Conservation (phyloP, 441 rosid genomes). For the Populus trichocarpa region DNA sequence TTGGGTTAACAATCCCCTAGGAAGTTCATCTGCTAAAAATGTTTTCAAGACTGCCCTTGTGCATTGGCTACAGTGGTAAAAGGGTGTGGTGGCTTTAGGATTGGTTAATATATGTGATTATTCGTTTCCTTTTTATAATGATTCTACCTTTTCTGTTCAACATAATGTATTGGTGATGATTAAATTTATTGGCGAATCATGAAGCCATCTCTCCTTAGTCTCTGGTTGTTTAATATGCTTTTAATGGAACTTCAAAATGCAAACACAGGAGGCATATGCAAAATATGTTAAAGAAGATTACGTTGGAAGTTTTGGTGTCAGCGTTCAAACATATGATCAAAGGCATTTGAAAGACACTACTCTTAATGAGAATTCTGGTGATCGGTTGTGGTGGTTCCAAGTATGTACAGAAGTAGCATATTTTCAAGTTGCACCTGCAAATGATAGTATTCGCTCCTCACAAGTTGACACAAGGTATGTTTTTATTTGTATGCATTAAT, state of each 20-base stretch:
- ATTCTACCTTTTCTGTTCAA: background rate
- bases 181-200: background rate
- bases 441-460: slow-evolving; percentile 85
- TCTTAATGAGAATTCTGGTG: slow-evolving; percentile 41
- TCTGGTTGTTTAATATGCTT: slow-evolving; percentile 1
- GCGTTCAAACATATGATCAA: slow-evolving; percentile 55
- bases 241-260: background rate
- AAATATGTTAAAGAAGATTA: slow-evolving; percentile 57
- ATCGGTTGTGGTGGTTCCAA: slow-evolving; percentile 96
- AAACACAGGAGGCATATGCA: slow-evolving; percentile 68
- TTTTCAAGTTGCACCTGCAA: slow-evolving; percentile 92
- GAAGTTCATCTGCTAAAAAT: background rate
- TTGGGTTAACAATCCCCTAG: background rate
- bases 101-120: slow-evolving; percentile 1
- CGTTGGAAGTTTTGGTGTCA: slow-evolving; percentile 41
- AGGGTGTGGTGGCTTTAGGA: background rate
- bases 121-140: background rate
- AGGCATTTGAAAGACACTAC: slow-evolving; percentile 51
- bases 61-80: background rate
- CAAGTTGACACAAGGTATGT: slow-evolving; percentile 70
- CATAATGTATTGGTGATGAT: background rate
- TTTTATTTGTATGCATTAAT: slow-evolving; percentile 5
- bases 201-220: background rate
- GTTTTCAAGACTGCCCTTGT: background rate
- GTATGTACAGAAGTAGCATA: slow-evolving; percentile 95